These are phyloP conservation scores for Populus deltoides DNA, from an alignment of 345 rosid species.

Conservation along the genomic window DNA sequence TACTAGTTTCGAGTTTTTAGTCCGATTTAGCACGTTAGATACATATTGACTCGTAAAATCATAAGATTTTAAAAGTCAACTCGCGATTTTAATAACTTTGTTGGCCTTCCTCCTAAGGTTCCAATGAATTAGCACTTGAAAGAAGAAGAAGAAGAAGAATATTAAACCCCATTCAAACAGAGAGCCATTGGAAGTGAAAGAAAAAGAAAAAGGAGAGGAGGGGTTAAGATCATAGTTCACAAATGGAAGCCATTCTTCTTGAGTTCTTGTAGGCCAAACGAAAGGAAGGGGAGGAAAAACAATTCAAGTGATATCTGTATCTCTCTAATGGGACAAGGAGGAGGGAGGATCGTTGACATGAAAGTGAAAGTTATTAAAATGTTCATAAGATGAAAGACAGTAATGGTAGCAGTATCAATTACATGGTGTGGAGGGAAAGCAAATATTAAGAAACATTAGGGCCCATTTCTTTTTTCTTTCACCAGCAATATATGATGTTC, in stretches of 20 bases:
- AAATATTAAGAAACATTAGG: constrained; percentile 10
- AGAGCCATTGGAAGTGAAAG: neutral
- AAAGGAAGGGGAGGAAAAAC: neutral
- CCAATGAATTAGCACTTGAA: neutral
- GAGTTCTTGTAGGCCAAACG: neutral
- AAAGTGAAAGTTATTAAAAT: neutral
- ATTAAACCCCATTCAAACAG: neutral
- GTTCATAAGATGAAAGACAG: constrained; percentile 12
- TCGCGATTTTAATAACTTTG: too few species aligned
- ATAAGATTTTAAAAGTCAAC: too few species aligned
- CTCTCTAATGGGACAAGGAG: neutral
- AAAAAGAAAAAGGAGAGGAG: neutral
- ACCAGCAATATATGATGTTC: neutral
- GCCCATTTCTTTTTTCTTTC: constrained; percentile 8
- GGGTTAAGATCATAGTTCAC: neutral
- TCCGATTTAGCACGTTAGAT: too few species aligned
- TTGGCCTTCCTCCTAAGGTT: neutral
- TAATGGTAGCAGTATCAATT: neutral
- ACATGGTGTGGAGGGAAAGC: neutral
- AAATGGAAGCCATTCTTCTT: neutral
- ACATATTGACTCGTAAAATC: too few species aligned
- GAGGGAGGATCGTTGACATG: neutral
- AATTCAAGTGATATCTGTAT: too few species aligned
- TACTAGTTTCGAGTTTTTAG: too few species aligned
- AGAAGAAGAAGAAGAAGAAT: too few species aligned